Conservation (phyloP, 208 protist species). For the Trypanosoma brucei region DNA sequence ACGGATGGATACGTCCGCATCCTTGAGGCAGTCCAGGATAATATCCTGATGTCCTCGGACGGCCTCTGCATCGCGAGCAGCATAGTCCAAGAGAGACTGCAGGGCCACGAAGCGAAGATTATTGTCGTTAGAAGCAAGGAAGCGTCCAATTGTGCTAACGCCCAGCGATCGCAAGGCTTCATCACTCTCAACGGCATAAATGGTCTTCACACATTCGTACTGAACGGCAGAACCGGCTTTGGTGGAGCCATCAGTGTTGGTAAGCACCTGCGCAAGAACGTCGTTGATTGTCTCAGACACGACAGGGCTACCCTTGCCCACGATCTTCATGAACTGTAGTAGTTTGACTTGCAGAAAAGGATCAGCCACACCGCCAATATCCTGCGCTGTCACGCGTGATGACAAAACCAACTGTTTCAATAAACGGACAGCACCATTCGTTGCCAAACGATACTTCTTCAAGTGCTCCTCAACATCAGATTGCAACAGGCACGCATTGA, state of each 20-base stretch:
- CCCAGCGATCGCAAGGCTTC: conserved; percentile 88
- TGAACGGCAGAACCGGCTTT: conserved; percentile 97
- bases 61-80: conserved; percentile 77
- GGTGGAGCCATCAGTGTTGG: conserved; percentile 94
- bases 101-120: conserved; percentile 98
- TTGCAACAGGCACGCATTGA: conserved; percentile 85
- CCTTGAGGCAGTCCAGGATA: conserved; percentile 96
- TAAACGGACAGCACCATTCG: conserved; percentile 89
- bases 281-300: conserved; percentile 96
- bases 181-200: conserved; percentile 96
- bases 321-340: conserved; percentile 94
- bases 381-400: conserved; percentile 91
- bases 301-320: conserved; percentile 91
- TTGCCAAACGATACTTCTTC: conserved; percentile 72
- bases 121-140: conserved; percentile 96
- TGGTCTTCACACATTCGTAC: conserved; percentile 98
- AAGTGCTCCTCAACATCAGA: conserved; percentile 46
- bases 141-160: conserved; percentile 98
- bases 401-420: conserved; percentile 95
- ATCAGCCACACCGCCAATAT: conserved; percentile 95
- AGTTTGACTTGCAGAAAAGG: conserved; percentile 98
- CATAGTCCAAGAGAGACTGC: conserved; percentile 89
- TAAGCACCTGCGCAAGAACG: conserved; percentile 96
- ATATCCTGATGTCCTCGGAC: conserved; percentile 91
- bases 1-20: conserved; percentile 96